These are phyloP conservation scores for Xenoacremonium recifei DNA, from an alignment of 2,329 filamentous ascomycete species.

Conservation along the genomic window DNA sequence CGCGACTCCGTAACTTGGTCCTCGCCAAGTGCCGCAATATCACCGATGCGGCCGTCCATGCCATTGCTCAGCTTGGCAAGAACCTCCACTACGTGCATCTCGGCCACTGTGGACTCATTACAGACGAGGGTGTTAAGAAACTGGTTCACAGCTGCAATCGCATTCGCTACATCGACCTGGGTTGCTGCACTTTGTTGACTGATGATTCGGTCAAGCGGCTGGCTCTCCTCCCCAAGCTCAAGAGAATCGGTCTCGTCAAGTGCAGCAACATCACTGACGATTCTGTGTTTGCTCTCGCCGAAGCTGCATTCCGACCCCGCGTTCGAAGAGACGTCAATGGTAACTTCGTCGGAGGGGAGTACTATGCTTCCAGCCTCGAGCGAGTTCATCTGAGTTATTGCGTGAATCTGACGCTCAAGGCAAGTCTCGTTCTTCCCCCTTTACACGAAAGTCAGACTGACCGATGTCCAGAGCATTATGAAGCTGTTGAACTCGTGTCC, in stretches of 20 bases:
- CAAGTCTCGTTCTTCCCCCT: constrained; percentile 44
- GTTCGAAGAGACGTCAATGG: constrained; percentile 48
- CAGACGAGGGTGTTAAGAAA: constrained; percentile 81
- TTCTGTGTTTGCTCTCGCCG: constrained; percentile 82
- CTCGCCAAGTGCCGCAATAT: constrained; percentile 92
- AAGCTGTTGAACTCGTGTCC: constrained; percentile 86
- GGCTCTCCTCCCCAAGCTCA: constrained; percentile 85
- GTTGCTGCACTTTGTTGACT: constrained; percentile 88
- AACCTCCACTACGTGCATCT: constrained; percentile 96
- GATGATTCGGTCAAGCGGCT: constrained; percentile 83
- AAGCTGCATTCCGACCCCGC: constrained; percentile 57
- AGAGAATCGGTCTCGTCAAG: constrained; percentile 93
- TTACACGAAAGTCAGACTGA: constrained; percentile 12
- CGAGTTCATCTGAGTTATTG: constrained; percentile 97
- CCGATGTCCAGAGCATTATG: constrained; percentile 71
- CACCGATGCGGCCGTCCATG: constrained; percentile 82
- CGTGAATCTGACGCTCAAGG: constrained; percentile 75
- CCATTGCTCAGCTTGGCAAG: constrained; percentile 87
- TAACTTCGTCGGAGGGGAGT: constrained; percentile 49
- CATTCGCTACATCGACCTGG: constrained; percentile 95
- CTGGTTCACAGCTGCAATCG: constrained; percentile 85
- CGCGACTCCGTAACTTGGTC: constrained; percentile 86
- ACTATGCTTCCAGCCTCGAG: constrained; percentile 69
- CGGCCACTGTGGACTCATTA: constrained; percentile 89
- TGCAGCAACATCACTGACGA: constrained; percentile 86